phyloP scores from a whole-genome alignment of 495 filamentous ascomycete species.

The Schizothecium vesticola region DNA sequence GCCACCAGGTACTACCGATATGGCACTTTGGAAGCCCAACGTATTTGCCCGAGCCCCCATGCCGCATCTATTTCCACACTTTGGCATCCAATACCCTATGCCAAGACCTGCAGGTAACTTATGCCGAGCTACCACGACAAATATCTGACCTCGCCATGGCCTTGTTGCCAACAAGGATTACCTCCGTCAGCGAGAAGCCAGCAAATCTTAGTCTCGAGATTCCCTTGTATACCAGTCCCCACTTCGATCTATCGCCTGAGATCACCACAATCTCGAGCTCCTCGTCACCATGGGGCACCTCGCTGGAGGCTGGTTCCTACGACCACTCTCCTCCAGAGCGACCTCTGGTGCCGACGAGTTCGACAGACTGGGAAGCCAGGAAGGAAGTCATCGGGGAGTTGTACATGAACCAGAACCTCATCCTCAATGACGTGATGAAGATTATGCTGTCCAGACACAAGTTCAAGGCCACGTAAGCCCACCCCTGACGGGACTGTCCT shows the following conservation, averaged over 20 bases:
- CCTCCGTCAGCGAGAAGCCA: background rate
- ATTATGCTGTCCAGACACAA: conserved; percentile 27
- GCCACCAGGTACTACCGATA: background rate
- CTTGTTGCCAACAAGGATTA: background rate
- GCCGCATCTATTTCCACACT: background rate
- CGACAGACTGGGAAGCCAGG: conserved; percentile 29
- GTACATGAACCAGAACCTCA: conserved; percentile 32
- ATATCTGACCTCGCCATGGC: background rate
- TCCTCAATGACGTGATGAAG: conserved; percentile 32
- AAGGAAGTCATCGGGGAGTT: conserved; percentile 26
- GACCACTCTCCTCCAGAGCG: conserved; percentile 2
- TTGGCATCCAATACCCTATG: background rate
- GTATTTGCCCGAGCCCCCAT: background rate
- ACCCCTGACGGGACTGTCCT: background rate
- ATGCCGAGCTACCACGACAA: background rate
- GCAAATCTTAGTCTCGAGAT: background rate
- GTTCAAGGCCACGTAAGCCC: conserved; percentile 33
- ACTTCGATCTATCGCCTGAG: background rate
- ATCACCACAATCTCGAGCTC: background rate
- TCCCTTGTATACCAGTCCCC: background rate
- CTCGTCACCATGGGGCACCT: background rate
- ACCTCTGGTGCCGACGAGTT: conserved; percentile 28
- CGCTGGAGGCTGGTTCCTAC: background rate
- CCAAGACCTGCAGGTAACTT: background rate
- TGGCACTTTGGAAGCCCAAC: background rate